Base-by-base conservation (phyloP, 768 basidiomycete species). In the Boletus vinaceobasis region DNA sequence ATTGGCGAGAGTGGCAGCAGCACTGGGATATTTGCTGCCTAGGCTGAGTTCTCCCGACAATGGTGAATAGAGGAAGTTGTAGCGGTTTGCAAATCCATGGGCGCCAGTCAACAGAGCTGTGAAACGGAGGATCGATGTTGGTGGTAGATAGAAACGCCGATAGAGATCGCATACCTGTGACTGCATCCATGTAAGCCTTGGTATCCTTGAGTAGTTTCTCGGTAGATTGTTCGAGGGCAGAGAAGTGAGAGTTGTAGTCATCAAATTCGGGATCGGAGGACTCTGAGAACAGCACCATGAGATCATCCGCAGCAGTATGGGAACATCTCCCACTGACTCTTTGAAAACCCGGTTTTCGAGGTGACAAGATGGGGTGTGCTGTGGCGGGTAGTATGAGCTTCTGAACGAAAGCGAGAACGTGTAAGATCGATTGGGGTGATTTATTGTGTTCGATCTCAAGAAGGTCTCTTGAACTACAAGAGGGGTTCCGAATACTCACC, bases 141-240 rank as follows among this genome's bases (percentile, higher is more conserved):
- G 53, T 38, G 21, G 43, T 32, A 37, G 36, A 40, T 37, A 23
- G 43, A 42, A 32, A 42, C 19, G 33, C 37, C 44, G 53, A 15
- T 46, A 50, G 17, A 40, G 31, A 39, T 35, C 37, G 47, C 56
- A 57, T 68, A 88, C 92, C 68, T 54, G 79, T 82, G 51, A 97
- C 88, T 27, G 88, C 82, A 39, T 98, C 93, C 15, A 83, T 83
- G 74, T 93, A 98, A 6, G 84, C 78, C 65, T 88, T 91, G 32
- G 89, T 86, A 65, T 99, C 95, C 76, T 98, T 98, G 63, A 94
- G 73, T 53, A 98, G 75, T 75, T 93, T 94, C 68, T 95, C 94
- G 0, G 88, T 82, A 26, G 89, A 86, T 48, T 80, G 72, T 73
- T 98, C 93, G 60, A 98, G 76, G 4, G 79, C 66, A 11, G 79